phyloP scores from a whole-genome alignment of 2,329 filamentous ascomycete species.

The Ophiostoma tasmaniense region DNA sequence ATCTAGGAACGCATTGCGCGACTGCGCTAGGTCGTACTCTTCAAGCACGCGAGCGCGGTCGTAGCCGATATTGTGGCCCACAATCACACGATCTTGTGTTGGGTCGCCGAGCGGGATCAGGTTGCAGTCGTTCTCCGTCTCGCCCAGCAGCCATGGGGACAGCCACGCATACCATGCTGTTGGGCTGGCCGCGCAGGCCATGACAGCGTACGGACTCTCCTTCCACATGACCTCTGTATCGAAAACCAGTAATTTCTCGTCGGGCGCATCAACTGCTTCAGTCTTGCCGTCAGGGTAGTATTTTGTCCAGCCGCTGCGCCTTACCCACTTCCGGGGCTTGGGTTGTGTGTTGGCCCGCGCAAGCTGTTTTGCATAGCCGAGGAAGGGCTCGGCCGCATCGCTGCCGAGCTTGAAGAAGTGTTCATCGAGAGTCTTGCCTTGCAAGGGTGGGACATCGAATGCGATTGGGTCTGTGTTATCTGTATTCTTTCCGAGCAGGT shows the following conservation, averaged over 20 bases:
- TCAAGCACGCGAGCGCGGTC: constrained; percentile 82
- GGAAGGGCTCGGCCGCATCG: constrained; percentile 78
- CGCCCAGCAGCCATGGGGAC: constrained; percentile 85
- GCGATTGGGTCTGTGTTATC: constrained; percentile 67
- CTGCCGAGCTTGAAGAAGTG: constrained; percentile 85
- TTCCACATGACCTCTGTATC: constrained; percentile 98
- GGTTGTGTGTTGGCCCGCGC: constrained; percentile 50
- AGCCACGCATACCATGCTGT: constrained; percentile 96
- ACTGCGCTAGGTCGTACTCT: constrained; percentile 78
- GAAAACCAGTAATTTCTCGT: constrained; percentile 78
- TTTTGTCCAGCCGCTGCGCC: constrained; percentile 85
- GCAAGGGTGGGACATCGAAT: constrained; percentile 74
- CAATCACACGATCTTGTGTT: constrained; percentile 61
- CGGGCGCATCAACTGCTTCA: constrained; percentile 64
- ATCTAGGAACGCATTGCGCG: constrained; percentile 80
- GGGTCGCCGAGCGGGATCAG: constrained; percentile 81
- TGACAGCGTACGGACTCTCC: constrained; percentile 82
- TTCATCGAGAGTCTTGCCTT: constrained; percentile 77
- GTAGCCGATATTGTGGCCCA: constrained; percentile 94
- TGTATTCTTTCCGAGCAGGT: constrained; percentile 82
- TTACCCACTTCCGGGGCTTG: constrained; percentile 63
- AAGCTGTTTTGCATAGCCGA: constrained; percentile 67
- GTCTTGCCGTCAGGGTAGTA: constrained; percentile 66
- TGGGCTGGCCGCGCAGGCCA: constrained; percentile 87
- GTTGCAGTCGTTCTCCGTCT: constrained; percentile 68